Conservation (phyloP, 345 rosid genomes). For the Populus simonii region DNA sequence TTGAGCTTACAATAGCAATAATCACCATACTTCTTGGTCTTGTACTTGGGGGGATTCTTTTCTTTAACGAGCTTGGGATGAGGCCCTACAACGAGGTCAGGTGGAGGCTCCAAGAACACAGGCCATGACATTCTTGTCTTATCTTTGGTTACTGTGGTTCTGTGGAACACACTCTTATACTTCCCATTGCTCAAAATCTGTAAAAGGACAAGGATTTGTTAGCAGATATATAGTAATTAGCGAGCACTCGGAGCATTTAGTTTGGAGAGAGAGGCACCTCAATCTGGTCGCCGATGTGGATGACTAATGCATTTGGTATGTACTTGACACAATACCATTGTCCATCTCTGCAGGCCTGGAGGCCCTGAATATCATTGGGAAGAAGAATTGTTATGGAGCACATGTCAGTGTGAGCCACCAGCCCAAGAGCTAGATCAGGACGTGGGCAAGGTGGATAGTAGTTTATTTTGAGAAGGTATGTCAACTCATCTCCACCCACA, state of each 20-base stretch:
- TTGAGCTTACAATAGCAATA: conserved; percentile 72
- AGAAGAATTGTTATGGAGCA: conserved; percentile 67
- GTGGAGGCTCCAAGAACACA: conserved; percentile 80
- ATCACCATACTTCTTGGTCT: conserved; percentile 61
- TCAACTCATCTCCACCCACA: conserved; percentile 54
- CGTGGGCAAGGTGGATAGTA: conserved; percentile 88
- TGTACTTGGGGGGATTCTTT: conserved; percentile 50
- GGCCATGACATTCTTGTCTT: conserved; percentile 95
- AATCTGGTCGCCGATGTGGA: conserved; percentile 84
- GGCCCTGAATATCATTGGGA: conserved; percentile 79
- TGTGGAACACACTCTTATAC: conserved; percentile 64
- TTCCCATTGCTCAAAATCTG: conserved; percentile 78
- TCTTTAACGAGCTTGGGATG: conserved; percentile 47
- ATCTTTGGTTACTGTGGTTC: conserved; percentile 66
- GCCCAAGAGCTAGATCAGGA: conserved; percentile 76
- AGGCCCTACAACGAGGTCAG: conserved; percentile 60
- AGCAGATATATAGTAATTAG: not conserved
- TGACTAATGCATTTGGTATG: conserved; percentile 68
- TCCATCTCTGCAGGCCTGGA: conserved; percentile 68
- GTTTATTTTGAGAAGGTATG: conserved; percentile 73
- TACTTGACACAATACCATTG: conserved; percentile 66
- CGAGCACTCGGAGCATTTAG: not conserved
- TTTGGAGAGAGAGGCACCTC: conserved; percentile 39
- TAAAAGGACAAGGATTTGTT: not conserved
- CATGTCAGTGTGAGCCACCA: conserved; percentile 74